Base-by-base conservation (phyloP, 1,284 basidiomycete species). In the Boletus chippewaensis region DNA sequence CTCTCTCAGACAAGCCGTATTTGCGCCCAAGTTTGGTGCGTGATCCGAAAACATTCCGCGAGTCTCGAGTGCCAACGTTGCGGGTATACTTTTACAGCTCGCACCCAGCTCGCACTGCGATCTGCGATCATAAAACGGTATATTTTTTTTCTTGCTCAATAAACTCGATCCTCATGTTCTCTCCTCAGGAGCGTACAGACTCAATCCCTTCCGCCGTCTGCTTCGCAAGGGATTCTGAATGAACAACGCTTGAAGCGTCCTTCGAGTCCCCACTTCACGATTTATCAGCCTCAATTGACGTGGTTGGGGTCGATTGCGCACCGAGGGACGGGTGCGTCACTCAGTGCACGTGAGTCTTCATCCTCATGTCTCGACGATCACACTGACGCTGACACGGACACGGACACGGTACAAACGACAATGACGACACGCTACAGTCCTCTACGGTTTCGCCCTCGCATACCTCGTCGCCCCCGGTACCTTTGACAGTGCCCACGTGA, bases 231-330 rank as follows among this genome's bases (percentile, higher is more conserved):
- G 5, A 83, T 95, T 57, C 75, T 98, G 57, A 95, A 99, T 76
- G 69, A 80, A 57, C 94, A 97, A 70, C 84, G 95, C 57, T 73
- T 88, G 46, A 74, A 77, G 45, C 86, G 95, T 28, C 95, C 96
- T 16, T 87, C 78, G 52, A 90, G 87, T 62, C 95, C 96, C 20
- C 93, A 97, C 70, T 87, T 95, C 62, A 91, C 91, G 45, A 97
- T 98, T 71, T 99, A 98, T 75, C 90, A 96, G 70, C 93, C 92
- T 18, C 95, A 97, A 70, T 71, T 93, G 42, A 98, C 95, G 40
- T 96, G 91, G 91, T 35, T 86, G 50, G 78, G 72, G 3, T 96
- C 93, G 13, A 93, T 95, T 63, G 79, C 78, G 29, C 87, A 98
- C 74, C 88, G 95, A 69, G 71, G 81, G 43, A 91, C 93, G 6